A percentile compares a stretch with the other conserved stretches of the same genome.
Evolutionary conservation across 1,284 basidiomycete species (phyloP).

Genomic region (Boletus sp.): DNA sequence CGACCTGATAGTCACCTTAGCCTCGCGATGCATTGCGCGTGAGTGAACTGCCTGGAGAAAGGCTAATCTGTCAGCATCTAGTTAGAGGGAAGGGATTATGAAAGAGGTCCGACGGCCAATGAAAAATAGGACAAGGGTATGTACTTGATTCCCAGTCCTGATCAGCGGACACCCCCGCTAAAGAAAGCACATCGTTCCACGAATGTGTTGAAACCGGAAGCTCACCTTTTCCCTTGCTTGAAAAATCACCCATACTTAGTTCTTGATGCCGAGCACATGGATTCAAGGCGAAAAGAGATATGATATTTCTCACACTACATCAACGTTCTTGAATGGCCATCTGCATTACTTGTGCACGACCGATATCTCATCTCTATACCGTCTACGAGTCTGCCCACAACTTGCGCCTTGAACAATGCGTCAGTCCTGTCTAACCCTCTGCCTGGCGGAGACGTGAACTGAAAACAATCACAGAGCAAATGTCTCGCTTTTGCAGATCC

Average conservation of each 20-base stretch:
- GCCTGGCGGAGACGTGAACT: constrained; percentile 5
- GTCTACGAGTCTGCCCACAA: constrained; percentile 82
- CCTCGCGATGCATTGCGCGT: neutral
- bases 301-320: constrained; percentile 13
- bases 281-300: neutral
- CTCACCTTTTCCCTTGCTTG: neutral
- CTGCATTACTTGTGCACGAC: constrained; percentile 73
- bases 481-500: constrained; percentile 81
- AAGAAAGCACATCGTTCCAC: constrained; percentile 47
- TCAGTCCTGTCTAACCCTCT: constrained; percentile 26
- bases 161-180: too few relatives aligned
- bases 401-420: constrained; percentile 77
- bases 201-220: neutral
- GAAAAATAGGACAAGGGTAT: too few relatives aligned
- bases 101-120: constrained; percentile 47
- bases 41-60: neutral
- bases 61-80: constrained; percentile 1
- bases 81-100: constrained; percentile 2
- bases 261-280: too few relatives aligned
- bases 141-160: too few relatives aligned
- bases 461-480: constrained; percentile 38
- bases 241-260: too few relatives aligned
- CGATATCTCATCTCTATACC: constrained; percentile 73
- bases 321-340: constrained; percentile 51
- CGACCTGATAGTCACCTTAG: neutral